Conservation (phyloP, 352 stramenopile genomes). For the Aphanomyces euteiches region DNA sequence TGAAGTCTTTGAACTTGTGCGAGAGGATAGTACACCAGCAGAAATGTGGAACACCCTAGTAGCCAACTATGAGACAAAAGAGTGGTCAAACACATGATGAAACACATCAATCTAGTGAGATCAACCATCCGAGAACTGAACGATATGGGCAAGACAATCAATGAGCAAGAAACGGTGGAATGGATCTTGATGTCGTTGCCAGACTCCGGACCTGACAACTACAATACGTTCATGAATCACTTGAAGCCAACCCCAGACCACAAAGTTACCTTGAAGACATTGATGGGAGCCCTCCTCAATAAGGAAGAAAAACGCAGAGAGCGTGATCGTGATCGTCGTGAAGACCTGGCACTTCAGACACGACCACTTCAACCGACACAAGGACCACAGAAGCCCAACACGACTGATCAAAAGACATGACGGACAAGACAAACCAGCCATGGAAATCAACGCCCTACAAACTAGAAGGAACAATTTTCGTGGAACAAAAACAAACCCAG, state of each 20-base stretch:
- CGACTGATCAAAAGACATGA: not conserved
- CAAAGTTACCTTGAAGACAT: not conserved
- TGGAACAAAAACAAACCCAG: not conserved
- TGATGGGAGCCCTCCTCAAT: not conserved
- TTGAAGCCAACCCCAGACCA: not conserved
- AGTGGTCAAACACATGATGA: conserved; percentile 5
- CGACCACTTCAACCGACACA: not conserved
- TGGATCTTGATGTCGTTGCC: not conserved
- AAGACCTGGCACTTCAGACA: not conserved
- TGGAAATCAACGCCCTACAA: no score
- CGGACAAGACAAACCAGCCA: no score
- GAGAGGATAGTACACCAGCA: not conserved
- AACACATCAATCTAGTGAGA: not conserved
- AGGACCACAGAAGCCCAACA: not conserved
- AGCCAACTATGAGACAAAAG: not conserved
- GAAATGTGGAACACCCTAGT: not conserved
- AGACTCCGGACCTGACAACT: not conserved
- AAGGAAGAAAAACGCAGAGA: not conserved
- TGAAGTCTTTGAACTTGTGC: not conserved
- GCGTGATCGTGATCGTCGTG: not conserved
- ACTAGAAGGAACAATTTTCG: no score
- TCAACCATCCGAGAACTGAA: not conserved
- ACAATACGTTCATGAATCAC: not conserved
- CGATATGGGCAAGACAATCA: conserved; percentile 1
- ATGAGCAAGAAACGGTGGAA: not conserved